Evolutionary conservation across 768 basidiomycete species (phyloP).

Genomic region (Cystobasidium tubakii): DNA sequence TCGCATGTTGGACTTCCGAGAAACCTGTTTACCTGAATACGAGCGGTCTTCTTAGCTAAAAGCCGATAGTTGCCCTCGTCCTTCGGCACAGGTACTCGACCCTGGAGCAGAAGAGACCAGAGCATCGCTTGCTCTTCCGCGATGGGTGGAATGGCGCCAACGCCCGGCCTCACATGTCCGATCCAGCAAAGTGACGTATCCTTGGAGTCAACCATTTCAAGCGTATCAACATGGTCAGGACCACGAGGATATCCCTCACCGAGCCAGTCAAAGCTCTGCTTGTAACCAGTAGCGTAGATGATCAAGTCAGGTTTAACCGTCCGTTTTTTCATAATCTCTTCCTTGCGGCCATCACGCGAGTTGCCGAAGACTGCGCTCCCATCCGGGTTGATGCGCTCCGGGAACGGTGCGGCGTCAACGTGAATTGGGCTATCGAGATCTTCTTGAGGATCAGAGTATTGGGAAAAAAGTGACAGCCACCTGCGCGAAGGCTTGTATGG

Average conservation of each 20-base stretch:
- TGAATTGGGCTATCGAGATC: slow-evolving; percentile 50
- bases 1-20: too few species aligned
- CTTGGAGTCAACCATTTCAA: slow-evolving; percentile 44
- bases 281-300: slow-evolving; percentile 49
- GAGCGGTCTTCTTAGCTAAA: slow-evolving; percentile 54
- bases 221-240: slow-evolving; percentile 46
- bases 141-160: slow-evolving; percentile 50
- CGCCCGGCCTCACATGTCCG: slow-evolving; percentile 51
- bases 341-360: slow-evolving; percentile 52
- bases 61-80: slow-evolving; percentile 57
- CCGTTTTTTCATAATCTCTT: slow-evolving; percentile 51
- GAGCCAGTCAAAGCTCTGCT: slow-evolving; percentile 48
- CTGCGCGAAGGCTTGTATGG: slow-evolving; percentile 55
- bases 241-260: slow-evolving; percentile 47
- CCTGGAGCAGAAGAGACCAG: slow-evolving; percentile 56
- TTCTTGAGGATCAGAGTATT: slow-evolving; percentile 60
- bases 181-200: slow-evolving; percentile 49
- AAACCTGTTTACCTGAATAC: slow-evolving; percentile 51
- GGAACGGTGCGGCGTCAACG: slow-evolving; percentile 60
- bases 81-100: slow-evolving; percentile 53
- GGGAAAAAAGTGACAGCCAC: slow-evolving; percentile 54
- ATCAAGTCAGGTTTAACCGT: slow-evolving; percentile 53
- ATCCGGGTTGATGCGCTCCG: slow-evolving; percentile 51
- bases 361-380: slow-evolving; percentile 55
- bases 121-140: slow-evolving; percentile 61